A percentile compares a stretch with the other conserved stretches of the same genome.
Evolutionary conservation across 148 eudicot genomes (phyloP).

Genomic region (Polygonum aviculare): DNA sequence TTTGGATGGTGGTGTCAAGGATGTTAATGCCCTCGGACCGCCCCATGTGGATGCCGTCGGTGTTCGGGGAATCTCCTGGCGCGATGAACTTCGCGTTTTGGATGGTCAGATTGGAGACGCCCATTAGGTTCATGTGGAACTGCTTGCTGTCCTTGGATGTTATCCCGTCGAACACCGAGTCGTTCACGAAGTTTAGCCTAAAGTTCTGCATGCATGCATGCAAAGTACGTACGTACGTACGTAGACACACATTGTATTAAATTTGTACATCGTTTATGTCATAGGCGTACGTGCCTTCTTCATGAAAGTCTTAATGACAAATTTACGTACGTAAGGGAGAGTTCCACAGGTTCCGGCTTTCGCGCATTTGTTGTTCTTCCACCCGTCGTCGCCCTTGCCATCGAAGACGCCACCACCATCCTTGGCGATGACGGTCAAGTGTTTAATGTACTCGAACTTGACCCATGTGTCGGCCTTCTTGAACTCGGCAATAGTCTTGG

Average conservation of each 20-base stretch:
- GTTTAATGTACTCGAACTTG: slow-evolving; percentile 13
- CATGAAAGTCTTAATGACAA: no score
- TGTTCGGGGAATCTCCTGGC: slow-evolving; percentile 37
- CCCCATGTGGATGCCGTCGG: slow-evolving; percentile 43
- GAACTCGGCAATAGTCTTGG: slow-evolving; percentile 14
- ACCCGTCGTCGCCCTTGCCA: slow-evolving; percentile 3
- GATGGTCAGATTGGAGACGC: slow-evolving; percentile 18
- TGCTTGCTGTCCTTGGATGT: slow-evolving; percentile 44
- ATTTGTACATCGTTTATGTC: not conserved
- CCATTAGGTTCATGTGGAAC: slow-evolving; percentile 31
- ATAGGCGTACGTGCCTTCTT: not conserved
- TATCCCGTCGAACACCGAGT: slow-evolving; percentile 28
- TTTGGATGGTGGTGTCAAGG: slow-evolving; percentile 20
- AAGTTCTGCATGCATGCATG: slow-evolving; percentile 36
- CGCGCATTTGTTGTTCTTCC: not conserved
- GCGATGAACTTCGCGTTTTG: slow-evolving; percentile 25
- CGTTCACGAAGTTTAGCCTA: slow-evolving; percentile 20
- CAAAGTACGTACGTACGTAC: slow-evolving; percentile 5
- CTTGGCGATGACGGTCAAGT: slow-evolving; percentile 19
- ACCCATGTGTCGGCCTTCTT: slow-evolving; percentile 20
- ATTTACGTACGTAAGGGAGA: not conserved
- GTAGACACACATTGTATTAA: not conserved
- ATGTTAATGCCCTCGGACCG: slow-evolving; percentile 23
- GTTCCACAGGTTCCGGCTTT: not conserved
- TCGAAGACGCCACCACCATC: not conserved